Evolutionary conservation across 257 asterid species (phyloP), one percentile per base, ranked within the genome.

Genomic region (Knoxia roxburghii): DNA sequence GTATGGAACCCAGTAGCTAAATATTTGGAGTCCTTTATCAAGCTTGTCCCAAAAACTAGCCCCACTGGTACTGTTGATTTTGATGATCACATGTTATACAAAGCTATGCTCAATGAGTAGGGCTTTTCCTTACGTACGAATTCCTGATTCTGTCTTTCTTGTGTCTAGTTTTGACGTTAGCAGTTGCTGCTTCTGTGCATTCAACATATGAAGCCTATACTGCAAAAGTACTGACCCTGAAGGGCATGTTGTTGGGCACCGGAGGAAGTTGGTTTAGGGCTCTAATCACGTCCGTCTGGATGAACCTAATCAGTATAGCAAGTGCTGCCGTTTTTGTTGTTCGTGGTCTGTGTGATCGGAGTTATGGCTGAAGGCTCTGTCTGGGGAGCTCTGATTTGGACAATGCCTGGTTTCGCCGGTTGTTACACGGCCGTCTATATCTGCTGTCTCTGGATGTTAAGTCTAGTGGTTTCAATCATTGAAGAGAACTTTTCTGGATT

Each of bases 401-500:
- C 17, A 4, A 6, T 70, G 64, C 27, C 40, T n/a, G n/a, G n/a
- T n/a, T 27, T 27, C 0, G 69, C 37, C 0, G 6, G n/a, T 6
- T 20, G 23, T 4, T 52, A 33, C 15, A 52, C 13, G 2, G 14
- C 20, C 30, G 14, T 26, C 30, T 53, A 30, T 63, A 27, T 71
- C 10, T 63, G 17, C 41, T 27, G 63, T 15, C 4, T 71, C 27
- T 71, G 64, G 65, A 53, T 27, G 23, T n/a, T 71, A 8, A 41
- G 69, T 24, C 65, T 71, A 20, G 68, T 63, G 46, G 58, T 71
- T 41, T 63, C 75, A 0, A 58, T 71, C 14, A 26, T 63, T 17
- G 75, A 71, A 53, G 64, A 63, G 13, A 55, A 55, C 5, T 63
- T 37, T 7, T 52, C 70, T 1, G 75, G 65, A 14, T 18, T 71